Base-by-base conservation (phyloP, 2,329 filamentous ascomycete species). In the Ascochyta viciae-villosae region DNA sequence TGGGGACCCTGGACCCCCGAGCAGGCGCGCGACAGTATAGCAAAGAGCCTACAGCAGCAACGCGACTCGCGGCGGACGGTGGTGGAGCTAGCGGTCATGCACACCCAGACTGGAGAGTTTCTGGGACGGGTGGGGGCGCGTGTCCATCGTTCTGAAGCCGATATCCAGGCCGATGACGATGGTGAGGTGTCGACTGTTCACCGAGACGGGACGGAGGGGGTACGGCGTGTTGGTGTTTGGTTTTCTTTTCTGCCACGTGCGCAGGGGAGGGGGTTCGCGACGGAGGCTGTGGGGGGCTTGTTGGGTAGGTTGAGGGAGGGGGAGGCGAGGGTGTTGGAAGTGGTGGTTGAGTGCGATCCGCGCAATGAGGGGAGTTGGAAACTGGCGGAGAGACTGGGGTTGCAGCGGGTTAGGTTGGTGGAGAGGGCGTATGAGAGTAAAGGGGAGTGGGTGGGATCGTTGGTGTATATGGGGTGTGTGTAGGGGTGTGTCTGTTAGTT, bases 311-410 rank as follows among this genome's bases (percentile, higher is more conserved):
- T 75, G 3, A 52, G 38, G 12, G 35, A 44, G 3, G 55, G 57
- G 23, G 3, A 65, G 3, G 12, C 1, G 12, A 7, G 15, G 13
- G 59, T 60, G 19, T 47, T 70, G 10, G 62, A 65, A 23, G 46
- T 74, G 41, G 66, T 74, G 37, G 74, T 76, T 50, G 73, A 75
- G 40, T 74, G 72, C 38, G 72, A 76, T 63, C 72, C 73, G 5
- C 50, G 72, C 33, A 76, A 76, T 41, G 56, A 50, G 6, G 57
- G 59, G 8, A 69, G 70, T 27, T 65, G 66, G 63, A 70, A 63
- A 51, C 6, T 76, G 27, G 73, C 72, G 1, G 66, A 73, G 47
- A 37, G 70, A 16, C 37, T 76, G 37, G 72, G 66, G 3, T 74
- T 76, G 33, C 46, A 60, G 24, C 64, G 59, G 43, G 43, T 64